Base-by-base conservation (phyloP, 2,329 filamentous ascomycete genomes). In the Knoxdaviesia capensis region DNA sequence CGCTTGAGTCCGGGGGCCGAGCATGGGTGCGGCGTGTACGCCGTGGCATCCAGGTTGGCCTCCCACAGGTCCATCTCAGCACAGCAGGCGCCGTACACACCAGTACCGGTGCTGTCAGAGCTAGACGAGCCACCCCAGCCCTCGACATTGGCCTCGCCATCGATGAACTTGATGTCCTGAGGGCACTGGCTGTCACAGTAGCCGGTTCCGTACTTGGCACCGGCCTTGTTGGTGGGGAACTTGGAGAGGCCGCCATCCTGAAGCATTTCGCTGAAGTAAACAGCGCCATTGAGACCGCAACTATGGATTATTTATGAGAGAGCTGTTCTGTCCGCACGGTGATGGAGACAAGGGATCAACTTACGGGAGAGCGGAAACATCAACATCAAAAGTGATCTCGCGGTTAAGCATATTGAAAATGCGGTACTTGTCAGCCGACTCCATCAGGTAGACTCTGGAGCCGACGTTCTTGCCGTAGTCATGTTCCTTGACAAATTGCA, bases 371-470 rank as follows among this genome's bases (percentile, higher is more conserved):
- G 66, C 66, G 31, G 72, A 77, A 32, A 77, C 64, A 51, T 80
- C 75, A 10, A 79, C 73, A 43, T 78, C 74, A 44, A 80, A 78
- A 33, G 70, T 69, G 51, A 80, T 70, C 54, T 80, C 76, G 51
- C 72, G 64, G 56, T 69, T 69, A 45, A 69, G 59, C 41, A 78
- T 60, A 43, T 71, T 64, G 57, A 79, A 71, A 50, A 69, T 65
- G 57, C 76, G 57, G 53, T 80, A 80, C 44, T 63, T 65, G 45
- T 58, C 59, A 20, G 20, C 20, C 36, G 66, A 62, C 41, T 63
- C 59, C 59, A 79, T 64, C 43, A 79, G 61, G 52, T 76, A 80
- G 38, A 76, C 54, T 45, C 75, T 65, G 8, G 70, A 60, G 28
- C 58, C 59, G 31, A 59, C 49, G 47, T 61, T 63, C 44, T 51